A percentile compares a stretch with the other conserved stretches of the same genome.
These are phyloP conservation scores for Podospora pseudocomata DNA, from an alignment of 495 filamentous ascomycete genomes.

Conservation along the genomic window DNA sequence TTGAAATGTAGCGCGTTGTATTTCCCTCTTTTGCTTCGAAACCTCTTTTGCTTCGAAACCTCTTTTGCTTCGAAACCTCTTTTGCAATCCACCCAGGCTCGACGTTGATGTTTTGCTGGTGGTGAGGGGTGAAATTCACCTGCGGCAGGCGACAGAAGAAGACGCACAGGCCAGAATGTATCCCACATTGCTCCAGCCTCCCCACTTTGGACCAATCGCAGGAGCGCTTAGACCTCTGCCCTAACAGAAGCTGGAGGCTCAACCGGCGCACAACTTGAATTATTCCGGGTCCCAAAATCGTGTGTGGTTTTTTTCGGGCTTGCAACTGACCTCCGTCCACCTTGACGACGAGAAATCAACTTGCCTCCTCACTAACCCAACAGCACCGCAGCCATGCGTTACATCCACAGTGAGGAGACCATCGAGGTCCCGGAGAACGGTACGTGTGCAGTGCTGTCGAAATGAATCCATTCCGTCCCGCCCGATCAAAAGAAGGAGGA, in stretches of 20 bases:
- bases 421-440: slow-evolving; percentile 93
- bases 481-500: slow-evolving; percentile 9
- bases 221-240: slow-evolving; percentile 25
- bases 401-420: slow-evolving; percentile 95
- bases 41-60: not conserved
- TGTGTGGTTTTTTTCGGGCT: slow-evolving; percentile 30
- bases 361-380: slow-evolving; percentile 32
- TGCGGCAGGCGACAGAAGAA: slow-evolving; percentile 1
- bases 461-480: slow-evolving; percentile 19
- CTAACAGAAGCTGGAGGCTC: slow-evolving; percentile 27
- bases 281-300: slow-evolving; percentile 41
- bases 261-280: slow-evolving; percentile 37
- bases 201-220: slow-evolving; percentile 27
- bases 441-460: slow-evolving; percentile 51
- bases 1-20: no score
- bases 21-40: not conserved
- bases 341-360: slow-evolving; percentile 38
- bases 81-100: not conserved
- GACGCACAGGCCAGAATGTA: slow-evolving; percentile 20
- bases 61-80: not conserved
- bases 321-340: slow-evolving; percentile 34
- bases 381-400: slow-evolving; percentile 67
- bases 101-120: not conserved
- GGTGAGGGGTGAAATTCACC: not conserved
- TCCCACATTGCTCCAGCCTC: slow-evolving; percentile 20